Percentiles rank a stretch among this genome's conserved stretches.
phyloP scores from a whole-genome alignment of 345 rosid species.

The Populus simonii region DNA sequence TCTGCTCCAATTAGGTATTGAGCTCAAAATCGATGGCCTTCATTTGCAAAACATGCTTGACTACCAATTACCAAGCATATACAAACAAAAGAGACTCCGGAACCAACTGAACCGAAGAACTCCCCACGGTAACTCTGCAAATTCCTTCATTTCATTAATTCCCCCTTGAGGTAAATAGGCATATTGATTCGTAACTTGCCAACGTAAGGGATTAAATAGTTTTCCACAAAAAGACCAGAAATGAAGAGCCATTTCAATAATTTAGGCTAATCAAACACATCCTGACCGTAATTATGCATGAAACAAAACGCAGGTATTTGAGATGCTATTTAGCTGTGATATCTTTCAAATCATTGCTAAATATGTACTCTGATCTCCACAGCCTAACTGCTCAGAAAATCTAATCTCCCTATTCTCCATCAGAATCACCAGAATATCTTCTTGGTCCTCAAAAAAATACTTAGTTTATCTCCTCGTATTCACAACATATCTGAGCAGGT shows the following conservation, averaged over 20 bases:
- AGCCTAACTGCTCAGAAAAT: too few relatives aligned
- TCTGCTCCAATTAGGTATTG: background rate
- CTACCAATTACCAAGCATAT: background rate
- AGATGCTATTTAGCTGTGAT: background rate
- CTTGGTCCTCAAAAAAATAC: too few relatives aligned
- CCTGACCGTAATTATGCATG: too few relatives aligned
- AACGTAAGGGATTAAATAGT: too few relatives aligned
- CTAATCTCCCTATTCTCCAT: background rate
- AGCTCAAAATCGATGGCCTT: background rate
- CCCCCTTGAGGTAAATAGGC: background rate
- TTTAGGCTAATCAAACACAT: background rate
- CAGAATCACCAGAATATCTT: too few relatives aligned
- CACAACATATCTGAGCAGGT: background rate
- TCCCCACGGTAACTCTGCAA: background rate
- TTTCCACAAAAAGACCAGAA: too few relatives aligned
- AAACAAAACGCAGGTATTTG: background rate
- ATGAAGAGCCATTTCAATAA: background rate
- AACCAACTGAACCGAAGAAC: too few relatives aligned
- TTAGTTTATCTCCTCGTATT: background rate
- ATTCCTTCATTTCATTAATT: background rate
- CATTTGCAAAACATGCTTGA: too few relatives aligned
- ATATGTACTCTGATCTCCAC: background rate
- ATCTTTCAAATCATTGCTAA: background rate
- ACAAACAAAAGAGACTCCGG: background rate
- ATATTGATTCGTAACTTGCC: too few relatives aligned